These are phyloP conservation scores for Phaeosphaeriaceae sp. DNA, from an alignment of 2,329 filamentous ascomycete genomes.

Conservation along the genomic window DNA sequence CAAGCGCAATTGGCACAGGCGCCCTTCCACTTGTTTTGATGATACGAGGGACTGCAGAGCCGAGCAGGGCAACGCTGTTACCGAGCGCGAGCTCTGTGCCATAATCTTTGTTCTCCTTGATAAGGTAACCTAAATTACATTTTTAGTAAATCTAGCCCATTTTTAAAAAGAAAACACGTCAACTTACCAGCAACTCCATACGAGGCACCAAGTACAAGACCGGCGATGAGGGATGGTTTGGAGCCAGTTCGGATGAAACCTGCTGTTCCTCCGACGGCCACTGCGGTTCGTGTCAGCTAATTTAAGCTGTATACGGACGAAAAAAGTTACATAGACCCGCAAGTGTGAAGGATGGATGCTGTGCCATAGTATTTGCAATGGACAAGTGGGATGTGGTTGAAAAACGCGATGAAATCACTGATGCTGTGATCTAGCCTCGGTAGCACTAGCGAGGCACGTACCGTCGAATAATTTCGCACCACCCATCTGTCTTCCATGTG, in stretches of 20 bases:
- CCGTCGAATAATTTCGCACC: neutral
- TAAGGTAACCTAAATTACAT: conserved; percentile 25
- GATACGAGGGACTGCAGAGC: conserved; percentile 34
- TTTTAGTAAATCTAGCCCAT: neutral
- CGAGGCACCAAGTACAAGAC: conserved; percentile 31
- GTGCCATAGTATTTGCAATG: conserved; percentile 27
- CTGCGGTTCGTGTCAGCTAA: conserved; percentile 16
- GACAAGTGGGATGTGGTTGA: neutral
- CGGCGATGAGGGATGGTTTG: conserved; percentile 35
- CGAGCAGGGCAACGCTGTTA: conserved; percentile 31
- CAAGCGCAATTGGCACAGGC: conserved; percentile 34
- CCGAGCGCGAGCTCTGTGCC: conserved; percentile 36
- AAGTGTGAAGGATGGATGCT: conserved; percentile 39
- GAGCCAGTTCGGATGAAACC: conserved; percentile 38
- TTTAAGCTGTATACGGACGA: neutral
- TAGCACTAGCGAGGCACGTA: neutral
- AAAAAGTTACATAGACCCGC: conserved; percentile 29
- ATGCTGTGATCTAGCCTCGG: neutral
- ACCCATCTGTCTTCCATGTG: neutral
- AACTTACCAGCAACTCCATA: conserved; percentile 33
- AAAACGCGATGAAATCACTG: neutral
- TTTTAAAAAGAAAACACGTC: neutral
- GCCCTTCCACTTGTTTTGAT: conserved; percentile 36
- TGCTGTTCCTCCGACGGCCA: conserved; percentile 34
- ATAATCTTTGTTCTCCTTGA: conserved; percentile 39